These are phyloP conservation scores for Kokia cookei DNA, from an alignment of 441 rosid species.

Conservation along the genomic window DNA sequence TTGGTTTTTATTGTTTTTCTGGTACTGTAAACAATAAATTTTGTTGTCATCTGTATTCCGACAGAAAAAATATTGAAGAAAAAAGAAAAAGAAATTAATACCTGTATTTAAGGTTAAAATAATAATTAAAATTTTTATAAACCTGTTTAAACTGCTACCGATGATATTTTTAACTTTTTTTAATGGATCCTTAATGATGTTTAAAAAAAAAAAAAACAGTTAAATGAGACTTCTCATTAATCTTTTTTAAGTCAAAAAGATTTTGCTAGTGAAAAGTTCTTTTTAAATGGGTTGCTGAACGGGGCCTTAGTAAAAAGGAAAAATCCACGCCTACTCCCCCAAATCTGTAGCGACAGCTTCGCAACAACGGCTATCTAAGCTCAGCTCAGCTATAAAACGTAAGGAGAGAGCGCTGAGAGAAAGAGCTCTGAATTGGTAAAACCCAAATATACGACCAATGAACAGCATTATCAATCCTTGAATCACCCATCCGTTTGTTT, in stretches of 20 bases:
- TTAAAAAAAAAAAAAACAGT: no score
- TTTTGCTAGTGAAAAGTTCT: no score
- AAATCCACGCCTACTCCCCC: not conserved
- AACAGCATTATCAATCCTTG: not conserved
- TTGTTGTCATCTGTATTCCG: conserved; percentile 98
- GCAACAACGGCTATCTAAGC: not conserved
- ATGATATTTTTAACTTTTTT: no score
- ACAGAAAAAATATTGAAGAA: no score
- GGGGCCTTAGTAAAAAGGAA: not conserved
- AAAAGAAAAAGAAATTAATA: no score
- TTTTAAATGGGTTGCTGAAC: no score
- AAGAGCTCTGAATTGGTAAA: not conserved
- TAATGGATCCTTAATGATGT: no score
- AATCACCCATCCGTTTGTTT: not conserved
- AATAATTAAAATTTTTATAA: no score
- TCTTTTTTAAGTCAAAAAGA: no score
- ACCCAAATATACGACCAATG: not conserved
- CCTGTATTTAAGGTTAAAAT: no score
- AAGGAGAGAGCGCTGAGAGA: not conserved
- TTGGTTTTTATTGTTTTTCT: conserved; percentile 9
- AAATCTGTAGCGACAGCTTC: not conserved
- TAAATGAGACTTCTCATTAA: no score
- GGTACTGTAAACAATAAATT: conserved; percentile 61
- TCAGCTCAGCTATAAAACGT: not conserved
- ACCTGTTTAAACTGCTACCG: no score